These are phyloP conservation scores for Cladorrhinum sp. DNA, from an alignment of 2,329 filamentous ascomycete species.

Conservation along the genomic window DNA sequence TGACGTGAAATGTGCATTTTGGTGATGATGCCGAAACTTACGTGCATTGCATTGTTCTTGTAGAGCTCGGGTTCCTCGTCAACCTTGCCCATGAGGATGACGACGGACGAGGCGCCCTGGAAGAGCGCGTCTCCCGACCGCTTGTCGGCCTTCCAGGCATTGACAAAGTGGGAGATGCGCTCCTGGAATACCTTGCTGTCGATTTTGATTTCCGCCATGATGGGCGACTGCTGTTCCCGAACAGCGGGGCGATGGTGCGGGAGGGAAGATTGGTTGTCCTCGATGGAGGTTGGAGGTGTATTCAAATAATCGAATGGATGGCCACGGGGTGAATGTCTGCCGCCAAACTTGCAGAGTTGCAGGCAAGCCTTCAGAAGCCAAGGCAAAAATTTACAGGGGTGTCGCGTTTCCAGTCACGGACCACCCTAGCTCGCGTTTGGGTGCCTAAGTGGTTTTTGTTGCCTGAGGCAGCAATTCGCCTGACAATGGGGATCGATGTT, in stretches of 20 bases:
- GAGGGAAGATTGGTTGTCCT: conserved; percentile 8
- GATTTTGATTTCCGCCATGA: conserved; percentile 84
- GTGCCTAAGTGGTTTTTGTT: conserved; percentile 23
- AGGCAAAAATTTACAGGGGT: conserved; percentile 25
- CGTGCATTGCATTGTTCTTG: conserved; percentile 96
- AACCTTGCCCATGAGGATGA: conserved; percentile 92
- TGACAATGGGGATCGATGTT: not conserved
- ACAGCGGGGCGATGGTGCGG: conserved; percentile 12
- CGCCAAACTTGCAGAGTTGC: conserved; percentile 5
- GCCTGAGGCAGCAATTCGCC: conserved; percentile 18
- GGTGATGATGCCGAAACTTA: conserved; percentile 45
- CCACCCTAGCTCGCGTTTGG: conserved; percentile 18
- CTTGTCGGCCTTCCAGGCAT: conserved; percentile 96
- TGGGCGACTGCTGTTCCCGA: conserved; percentile 33
- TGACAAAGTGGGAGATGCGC: conserved; percentile 80
- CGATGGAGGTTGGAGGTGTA: conserved; percentile 17
- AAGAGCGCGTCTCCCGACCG: conserved; percentile 82
- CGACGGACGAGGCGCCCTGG: conserved; percentile 78
- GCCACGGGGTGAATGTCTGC: conserved; percentile 16
- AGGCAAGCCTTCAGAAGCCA: conserved; percentile 21
- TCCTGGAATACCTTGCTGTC: conserved; percentile 92
- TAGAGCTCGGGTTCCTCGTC: conserved; percentile 74
- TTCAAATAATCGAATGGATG: conserved; percentile 15
- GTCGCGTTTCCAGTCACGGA: conserved; percentile 26
- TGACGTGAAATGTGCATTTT: conserved; percentile 3